Evolutionary conservation across 108 stramenopile genomes (phyloP), one percentile per base, ranked within the genome.

Genomic region (Bacterosira constricta): DNA sequence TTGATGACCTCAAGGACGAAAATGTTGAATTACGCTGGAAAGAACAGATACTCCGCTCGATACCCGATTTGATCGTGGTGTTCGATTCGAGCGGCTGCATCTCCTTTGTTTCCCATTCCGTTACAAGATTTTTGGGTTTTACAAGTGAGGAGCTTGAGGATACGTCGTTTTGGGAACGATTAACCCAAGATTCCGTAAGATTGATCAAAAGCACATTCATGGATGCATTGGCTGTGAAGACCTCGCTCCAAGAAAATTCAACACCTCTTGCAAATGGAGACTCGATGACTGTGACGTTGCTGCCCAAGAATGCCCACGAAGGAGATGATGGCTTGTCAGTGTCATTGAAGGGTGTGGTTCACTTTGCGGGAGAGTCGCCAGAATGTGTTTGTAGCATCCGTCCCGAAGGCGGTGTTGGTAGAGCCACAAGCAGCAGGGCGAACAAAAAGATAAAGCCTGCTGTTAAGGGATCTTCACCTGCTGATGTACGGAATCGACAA

Each of bases 1-100:
- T 97, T 54, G 96, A 97, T 64, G 95, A 97, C 64, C 85, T 97
- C 47, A 90, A 89, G 80, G 90, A 89, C 50, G 90, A 94, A 63
- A 94, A 94, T 55, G 77, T 78, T 39, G 90, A 88, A 18, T 72
- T 94, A 29, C 77, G 90, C 50, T 77, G 90, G 12, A 90, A 91
- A 73, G 90, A 88, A 51, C 88, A 87, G 55, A 94, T 94, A 32
- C 83, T 94, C 6, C 73, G 80, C 18, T 82, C 85, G 4, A 91
- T 94, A 55, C 93, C 93, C 25, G 93, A 94, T 67, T 75, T 94
- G 0, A 82, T 94, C 58, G 89, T 94, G 31, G 90, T 89, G 1
- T 94, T 94, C 67, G 90, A 94, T 67, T 91, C 93, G 1, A 76
- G 84, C 7, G 93, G 93, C 8, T 77, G 79, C 32, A 83, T 94